These are phyloP conservation scores for Talaromyces liani DNA, from an alignment of 495 filamentous ascomycete genomes.

Conservation along the genomic window DNA sequence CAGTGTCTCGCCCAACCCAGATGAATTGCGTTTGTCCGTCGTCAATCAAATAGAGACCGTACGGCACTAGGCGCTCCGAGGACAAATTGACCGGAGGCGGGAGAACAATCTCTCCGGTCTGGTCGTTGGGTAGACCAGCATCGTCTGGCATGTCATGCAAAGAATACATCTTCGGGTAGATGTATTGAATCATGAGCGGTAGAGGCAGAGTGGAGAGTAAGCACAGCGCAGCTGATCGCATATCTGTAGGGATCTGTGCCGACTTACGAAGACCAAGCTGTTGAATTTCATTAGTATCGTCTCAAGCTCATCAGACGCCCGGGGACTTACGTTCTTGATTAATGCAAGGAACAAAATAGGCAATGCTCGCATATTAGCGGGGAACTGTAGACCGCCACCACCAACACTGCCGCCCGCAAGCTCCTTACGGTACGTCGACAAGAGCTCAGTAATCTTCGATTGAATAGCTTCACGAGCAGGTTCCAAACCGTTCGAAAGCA, in stretches of 20 bases:
- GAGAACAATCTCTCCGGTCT: conserved; percentile 80
- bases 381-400: conserved; percentile 85
- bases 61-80: conserved; percentile 78
- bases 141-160: conserved; percentile 98
- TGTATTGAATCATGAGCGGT: conserved; percentile 90
- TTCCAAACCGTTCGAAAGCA: conserved; percentile 78
- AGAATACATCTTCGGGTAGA: conserved; percentile 89
- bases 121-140: conserved; percentile 74
- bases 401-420: conserved; percentile 93
- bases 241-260: conserved; percentile 91
- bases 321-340: conserved; percentile 74
- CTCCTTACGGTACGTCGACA: conserved; percentile 95
- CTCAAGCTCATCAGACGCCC: background rate
- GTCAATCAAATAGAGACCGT: conserved; percentile 95
- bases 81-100: conserved; percentile 83
- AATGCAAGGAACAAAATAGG: conserved; percentile 87
- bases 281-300: background rate
- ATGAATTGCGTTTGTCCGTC: conserved; percentile 97
- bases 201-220: conserved; percentile 87
- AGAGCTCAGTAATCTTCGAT: conserved; percentile 82
- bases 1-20: conserved; percentile 90
- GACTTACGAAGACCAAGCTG: conserved; percentile 90
- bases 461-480: conserved; percentile 85
- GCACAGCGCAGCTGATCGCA: conserved; percentile 88
- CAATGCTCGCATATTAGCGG: conserved; percentile 79